Evolutionary conservation across 2,329 filamentous ascomycete genomes (phyloP), one percentile per base, ranked within the genome.

Genomic region (Penicillium sp.): DNA sequence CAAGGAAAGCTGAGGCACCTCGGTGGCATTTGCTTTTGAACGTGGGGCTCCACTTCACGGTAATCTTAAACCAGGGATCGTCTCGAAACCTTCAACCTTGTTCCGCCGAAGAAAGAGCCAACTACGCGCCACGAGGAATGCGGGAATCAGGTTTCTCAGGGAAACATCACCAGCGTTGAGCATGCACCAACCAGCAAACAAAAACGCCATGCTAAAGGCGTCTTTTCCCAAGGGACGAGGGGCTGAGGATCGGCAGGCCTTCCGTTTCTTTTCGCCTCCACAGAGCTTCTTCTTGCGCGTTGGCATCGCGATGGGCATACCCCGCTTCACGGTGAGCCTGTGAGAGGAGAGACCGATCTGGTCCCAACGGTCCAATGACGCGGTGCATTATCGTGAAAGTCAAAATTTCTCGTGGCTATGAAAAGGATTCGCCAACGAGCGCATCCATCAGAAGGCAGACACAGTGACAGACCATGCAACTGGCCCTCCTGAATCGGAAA

Each of bases 31-130:
- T 60, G 44, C 60, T 65, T 31, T 55, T 58, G 56, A 67, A 66
- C 62, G 65, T 67, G 65, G 64, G 46, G 51, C 60, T 58, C 60
- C 65, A 66, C 58, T 40, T 35, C 16, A 46, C 24, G 6, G 58
- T 50, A 58, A 62, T 61, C 54, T 60, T 60, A 47, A 60, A 36
- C 33, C 43, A 50, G 39, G 46, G 61, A 66, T 66, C 63, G 19
- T 54, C 47, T 61, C 22, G 39, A 47, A 60, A 56, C 53, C 31
- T 50, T 36, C 13, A 64, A 63, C 56, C 59, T 61, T 62, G n/a
- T 49, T 33, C 16, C 31, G 27, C 19, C 35, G 37, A 51, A 24
- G 18, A 47, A 22, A 31, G 54, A 37, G 18, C 40, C 40, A 19
- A 54, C 33, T 47, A 22, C 9, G 43, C 46, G 60, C 57, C 54